Evolutionary conservation across 2,329 filamentous ascomycete species (phyloP), one percentile per base, ranked within the genome.

Genomic region (Penicillium crustosum): DNA sequence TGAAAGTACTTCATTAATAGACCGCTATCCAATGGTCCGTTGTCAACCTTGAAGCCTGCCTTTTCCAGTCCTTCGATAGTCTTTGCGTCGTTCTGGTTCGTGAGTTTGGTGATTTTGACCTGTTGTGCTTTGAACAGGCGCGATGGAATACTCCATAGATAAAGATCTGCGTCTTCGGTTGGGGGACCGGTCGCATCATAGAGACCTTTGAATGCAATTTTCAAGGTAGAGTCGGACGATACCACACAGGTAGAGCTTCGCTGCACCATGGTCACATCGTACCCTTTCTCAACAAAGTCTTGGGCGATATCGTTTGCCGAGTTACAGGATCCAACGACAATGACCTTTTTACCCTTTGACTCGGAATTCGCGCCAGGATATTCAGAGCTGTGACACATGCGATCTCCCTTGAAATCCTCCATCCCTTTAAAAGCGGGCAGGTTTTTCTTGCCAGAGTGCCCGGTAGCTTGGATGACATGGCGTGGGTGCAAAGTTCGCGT

Each of bases 231-330:
- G 13, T 80, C 72, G 8, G 83, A 84, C 0, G 84, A 83, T 0
- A 89, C 77, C 3, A 91, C 86, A 53, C 82, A 84, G 0, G 89
- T 90, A 8, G 81, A 83, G 0, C 83, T 85, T 4, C 88, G 82
- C 72, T 91, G 89, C 0, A 91, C 80, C 71, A 91, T 86, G 0
- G 88, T 90, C 1, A 89, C 83, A 3, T 84, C 77, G 60, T 86
- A 86, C 0, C 88, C 88, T 49, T 85, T 84, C 64, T 89, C 86
- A 36, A 83, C 79, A 65, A 82, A 89, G 61, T 89, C 85, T 56
- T 89, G 86, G 0, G 85, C 83, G 55, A 89, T 89, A 61, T 90
- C 88, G 64, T 89, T 86, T 6, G 79, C 85, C 0, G 85, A 88
- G 71, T 89, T 90, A 70, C 87, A 88, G 1, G 83, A 86, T 1